Evolutionary conservation across 164 flowering plant species (phyloP), one percentile per base, ranked within the genome.

Genomic region (Tetracentron sinense): DNA sequence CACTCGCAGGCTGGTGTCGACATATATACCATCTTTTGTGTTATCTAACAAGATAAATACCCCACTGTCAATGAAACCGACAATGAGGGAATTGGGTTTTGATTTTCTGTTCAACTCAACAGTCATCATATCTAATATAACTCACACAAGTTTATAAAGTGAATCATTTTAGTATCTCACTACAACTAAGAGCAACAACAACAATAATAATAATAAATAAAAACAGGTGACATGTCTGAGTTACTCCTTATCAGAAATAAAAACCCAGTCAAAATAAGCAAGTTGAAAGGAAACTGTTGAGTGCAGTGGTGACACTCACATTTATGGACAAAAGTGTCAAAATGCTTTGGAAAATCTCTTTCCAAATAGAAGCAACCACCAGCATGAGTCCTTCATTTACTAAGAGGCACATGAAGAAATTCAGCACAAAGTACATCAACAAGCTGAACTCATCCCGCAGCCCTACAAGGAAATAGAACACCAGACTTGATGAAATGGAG

Each of bases 371-470:
- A 54, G 89, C 81, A 63, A 87, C 71, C 59, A 80, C 74, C 67
- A 90, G 80, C 82, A 90, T 75, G 42, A 95, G 78, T 38, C 97
- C 99, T 78, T 95, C 99, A 58, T 87, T 90, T 55, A 84, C 92
- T 30, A 95, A 59, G 69, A 95, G 92, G 82, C 94, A 85, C 83
- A 74, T 79, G 83, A 95, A 92, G 72, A 86, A 73, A 61, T 92
- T 92, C 71, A 95, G 85, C 62, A 87, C 88, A 66, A 95, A 95
- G 77, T 95, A 95, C 96, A 92, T 90, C 75, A 95, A 69, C 80
- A 89, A 79, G 85, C 94, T 83, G 78, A 95, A 92, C 59, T 95
- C 90, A 35, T 92, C 83, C 38, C 84, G 80, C 65, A 94, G 78
- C 44, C 99, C 99, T 0, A 89, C 69, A 8, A 91, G 83, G 77